Conservation (phyloP, 768 basidiomycete genomes). For the Naematelia aurantialba region DNA sequence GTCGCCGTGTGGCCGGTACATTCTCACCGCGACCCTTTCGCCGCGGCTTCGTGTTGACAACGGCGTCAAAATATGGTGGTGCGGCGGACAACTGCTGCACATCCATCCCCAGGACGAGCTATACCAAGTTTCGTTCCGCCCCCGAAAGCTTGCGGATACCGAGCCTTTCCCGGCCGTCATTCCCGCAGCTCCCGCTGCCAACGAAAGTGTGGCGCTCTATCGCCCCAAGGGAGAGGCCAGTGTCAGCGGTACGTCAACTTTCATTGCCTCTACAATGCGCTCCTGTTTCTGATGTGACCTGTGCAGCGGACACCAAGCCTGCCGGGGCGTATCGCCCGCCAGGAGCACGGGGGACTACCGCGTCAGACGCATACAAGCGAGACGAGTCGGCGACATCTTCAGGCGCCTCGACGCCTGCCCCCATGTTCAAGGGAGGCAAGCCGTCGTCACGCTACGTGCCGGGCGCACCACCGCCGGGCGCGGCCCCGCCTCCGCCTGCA, state of each 20-base stretch:
- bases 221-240: constrained; percentile 36
- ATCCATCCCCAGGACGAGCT: constrained; percentile 78
- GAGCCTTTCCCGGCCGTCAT: constrained; percentile 35
- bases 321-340: constrained; percentile 91
- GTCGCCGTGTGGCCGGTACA: constrained; percentile 87
- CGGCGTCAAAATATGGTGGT: constrained; percentile 94
- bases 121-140: constrained; percentile 61
- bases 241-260: constrained; percentile 33
- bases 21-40: constrained; percentile 91
- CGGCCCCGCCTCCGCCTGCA: constrained; percentile 57
- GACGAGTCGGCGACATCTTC: constrained; percentile 69
- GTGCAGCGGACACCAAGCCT: constrained; percentile 56
- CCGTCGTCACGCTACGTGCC: constrained; percentile 63
- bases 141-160: constrained; percentile 14
- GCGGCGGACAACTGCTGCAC: constrained; percentile 79
- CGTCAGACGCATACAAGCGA: constrained; percentile 83
- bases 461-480: constrained; percentile 52
- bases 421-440: constrained; percentile 44
- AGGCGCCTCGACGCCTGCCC: constrained; percentile 39
- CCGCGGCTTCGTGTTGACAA: constrained; percentile 95
- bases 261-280: too few relatives aligned
- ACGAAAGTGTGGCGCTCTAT: constrained; percentile 37
- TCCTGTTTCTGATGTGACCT: not conserved
- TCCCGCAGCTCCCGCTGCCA: constrained; percentile 31
- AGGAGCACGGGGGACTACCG: constrained; percentile 81